Evolutionary conservation across 2,329 filamentous ascomycete genomes (phyloP).

Genomic region (Phialocephala sp.): DNA sequence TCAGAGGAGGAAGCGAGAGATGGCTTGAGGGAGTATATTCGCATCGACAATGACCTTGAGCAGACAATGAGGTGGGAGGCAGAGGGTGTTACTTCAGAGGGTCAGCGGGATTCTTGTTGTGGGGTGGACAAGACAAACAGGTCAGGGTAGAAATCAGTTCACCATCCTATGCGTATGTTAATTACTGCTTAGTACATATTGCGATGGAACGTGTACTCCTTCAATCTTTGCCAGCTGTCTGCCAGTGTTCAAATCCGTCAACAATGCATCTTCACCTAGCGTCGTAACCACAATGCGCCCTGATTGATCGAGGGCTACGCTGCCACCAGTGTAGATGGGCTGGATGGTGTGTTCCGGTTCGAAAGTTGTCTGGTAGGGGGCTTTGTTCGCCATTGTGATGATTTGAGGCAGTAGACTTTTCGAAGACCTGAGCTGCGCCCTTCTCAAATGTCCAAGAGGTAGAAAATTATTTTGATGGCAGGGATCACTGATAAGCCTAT

Average conservation of each 20-base stretch:
- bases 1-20: conserved; percentile 59
- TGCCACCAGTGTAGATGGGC: conserved; percentile 92
- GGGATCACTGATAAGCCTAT: conserved; percentile 1
- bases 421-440: background rate
- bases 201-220: conserved; percentile 62
- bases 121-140: conserved; percentile 50
- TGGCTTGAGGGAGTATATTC: conserved; percentile 77
- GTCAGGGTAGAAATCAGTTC: conserved; percentile 79
- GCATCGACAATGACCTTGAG: conserved; percentile 95
- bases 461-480: background rate
- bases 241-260: conserved; percentile 85
- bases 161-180: conserved; percentile 64
- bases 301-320: conserved; percentile 80
- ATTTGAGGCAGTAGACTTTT: conserved; percentile 4
- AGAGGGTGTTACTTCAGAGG: conserved; percentile 75
- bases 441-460: background rate
- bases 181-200: conserved; percentile 5
- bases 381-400: conserved; percentile 62
- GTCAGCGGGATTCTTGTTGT: conserved; percentile 32
- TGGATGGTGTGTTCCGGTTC: conserved; percentile 82
- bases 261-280: conserved; percentile 87
- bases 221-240: conserved; percentile 84
- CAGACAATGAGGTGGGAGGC: conserved; percentile 88
- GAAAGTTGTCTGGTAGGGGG: conserved; percentile 84
- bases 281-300: conserved; percentile 85